These are phyloP conservation scores for Priceomyces castillae DNA, from an alignment of 805 yeast genomes.

Conservation along the genomic window DNA sequence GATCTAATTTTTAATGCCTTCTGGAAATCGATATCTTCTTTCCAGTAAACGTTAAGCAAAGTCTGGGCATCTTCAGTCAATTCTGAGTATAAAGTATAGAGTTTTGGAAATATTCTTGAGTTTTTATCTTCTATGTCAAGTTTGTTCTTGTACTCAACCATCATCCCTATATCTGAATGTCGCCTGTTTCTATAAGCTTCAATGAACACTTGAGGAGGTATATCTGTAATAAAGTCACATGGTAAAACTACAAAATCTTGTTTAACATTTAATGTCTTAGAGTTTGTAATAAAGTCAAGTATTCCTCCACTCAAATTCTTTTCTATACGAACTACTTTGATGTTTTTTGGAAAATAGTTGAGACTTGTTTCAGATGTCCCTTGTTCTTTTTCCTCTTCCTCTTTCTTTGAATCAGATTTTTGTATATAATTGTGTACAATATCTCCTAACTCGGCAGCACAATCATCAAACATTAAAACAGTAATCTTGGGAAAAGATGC, in stretches of 20 bases:
- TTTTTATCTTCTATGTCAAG: constrained; percentile 80
- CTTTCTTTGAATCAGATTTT: constrained; percentile 26
- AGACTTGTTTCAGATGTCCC: constrained; percentile 11
- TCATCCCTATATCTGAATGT: constrained; percentile 66
- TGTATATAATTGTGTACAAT: constrained; percentile 48
- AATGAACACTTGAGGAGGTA: constrained; percentile 84
- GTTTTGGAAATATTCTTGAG: constrained; percentile 51
- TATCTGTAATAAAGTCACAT: constrained; percentile 89
- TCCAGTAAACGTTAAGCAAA: constrained; percentile 70
- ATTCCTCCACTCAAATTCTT: constrained; percentile 60
- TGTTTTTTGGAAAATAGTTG: constrained; percentile 16
- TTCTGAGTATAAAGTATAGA: constrained; percentile 65
- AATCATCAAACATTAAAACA: constrained; percentile 54
- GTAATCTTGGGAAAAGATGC: constrained; percentile 75
- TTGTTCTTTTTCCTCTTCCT: constrained; percentile 13
- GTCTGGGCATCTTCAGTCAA: constrained; percentile 40
- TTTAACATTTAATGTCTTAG: constrained; percentile 31
- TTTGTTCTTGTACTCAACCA: constrained; percentile 71
- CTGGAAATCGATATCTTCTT: constrained; percentile 64
- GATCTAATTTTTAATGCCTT: constrained; percentile 77
- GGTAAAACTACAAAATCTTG: constrained; percentile 73
- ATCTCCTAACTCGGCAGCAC: constrained; percentile 44
- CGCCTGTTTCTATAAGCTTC: constrained; percentile 78
- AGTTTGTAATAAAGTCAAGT: constrained; percentile 47
- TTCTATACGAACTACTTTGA: constrained; percentile 22